phyloP scores from a whole-genome alignment of 768 basidiomycete genomes.

The Sarcodon sp. region DNA sequence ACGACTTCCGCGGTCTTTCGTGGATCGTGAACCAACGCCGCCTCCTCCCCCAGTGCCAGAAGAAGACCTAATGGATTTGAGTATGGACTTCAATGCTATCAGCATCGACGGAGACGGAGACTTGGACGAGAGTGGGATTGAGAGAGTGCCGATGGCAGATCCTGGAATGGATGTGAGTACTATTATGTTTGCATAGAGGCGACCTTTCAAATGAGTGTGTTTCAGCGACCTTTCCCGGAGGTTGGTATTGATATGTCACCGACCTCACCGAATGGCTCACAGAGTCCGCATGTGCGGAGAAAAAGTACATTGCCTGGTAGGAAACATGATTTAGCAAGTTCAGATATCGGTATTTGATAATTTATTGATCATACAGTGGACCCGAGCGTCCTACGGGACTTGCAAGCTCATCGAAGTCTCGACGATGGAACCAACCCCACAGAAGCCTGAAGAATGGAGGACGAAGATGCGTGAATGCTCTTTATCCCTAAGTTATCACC shows the following conservation, averaged over 20 bases:
- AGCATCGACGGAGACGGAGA: constrained; percentile 63
- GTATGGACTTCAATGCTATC: constrained; percentile 79
- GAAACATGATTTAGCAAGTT: constrained; percentile 3
- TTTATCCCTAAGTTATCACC: too few relatives aligned
- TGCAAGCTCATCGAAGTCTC: constrained; percentile 78
- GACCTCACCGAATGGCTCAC: constrained; percentile 18
- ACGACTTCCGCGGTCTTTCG: constrained; percentile 58
- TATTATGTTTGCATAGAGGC: constrained; percentile 8
- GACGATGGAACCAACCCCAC: constrained; percentile 27
- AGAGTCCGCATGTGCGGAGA: constrained; percentile 77
- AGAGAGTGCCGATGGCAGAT: constrained; percentile 86
- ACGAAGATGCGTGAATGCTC: too few relatives aligned
- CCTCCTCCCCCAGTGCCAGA: constrained; percentile 79
- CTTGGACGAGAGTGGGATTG: constrained; percentile 71
- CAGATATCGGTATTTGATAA: neutral
- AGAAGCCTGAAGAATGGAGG: constrained; percentile 3
- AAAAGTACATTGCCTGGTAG: constrained; percentile 90
- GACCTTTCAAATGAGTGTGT: constrained; percentile 5
- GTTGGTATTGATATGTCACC: constrained; percentile 49
- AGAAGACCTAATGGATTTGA: constrained; percentile 75
- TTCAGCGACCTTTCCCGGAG: constrained; percentile 56
- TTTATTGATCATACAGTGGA: constrained; percentile 43
- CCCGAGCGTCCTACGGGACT: constrained; percentile 76
- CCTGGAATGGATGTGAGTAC: constrained; percentile 72
- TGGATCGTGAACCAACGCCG: constrained; percentile 52